Conservation (phyloP, 2,329 filamentous ascomycete genomes). For the Penicillium verrucosum region DNA sequence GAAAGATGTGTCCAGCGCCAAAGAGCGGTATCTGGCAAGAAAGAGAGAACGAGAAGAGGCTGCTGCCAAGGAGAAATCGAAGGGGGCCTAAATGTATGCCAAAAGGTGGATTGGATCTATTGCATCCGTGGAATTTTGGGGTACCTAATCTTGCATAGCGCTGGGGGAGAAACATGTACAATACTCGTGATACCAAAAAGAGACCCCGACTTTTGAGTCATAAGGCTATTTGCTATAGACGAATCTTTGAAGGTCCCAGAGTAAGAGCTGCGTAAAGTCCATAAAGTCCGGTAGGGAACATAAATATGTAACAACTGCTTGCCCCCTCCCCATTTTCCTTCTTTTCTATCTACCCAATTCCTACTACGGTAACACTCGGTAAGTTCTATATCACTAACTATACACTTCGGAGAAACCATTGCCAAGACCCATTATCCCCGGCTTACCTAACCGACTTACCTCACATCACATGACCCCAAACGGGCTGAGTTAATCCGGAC, state of each 20-base stretch:
- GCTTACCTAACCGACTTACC: constrained; percentile 1
- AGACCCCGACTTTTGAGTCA: background rate
- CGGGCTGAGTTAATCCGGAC: constrained; percentile 16
- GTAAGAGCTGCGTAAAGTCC: background rate
- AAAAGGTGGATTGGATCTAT: background rate
- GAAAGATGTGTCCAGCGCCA: constrained; percentile 57
- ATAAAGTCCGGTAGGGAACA: background rate
- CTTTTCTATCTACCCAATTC: background rate
- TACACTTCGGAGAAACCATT: constrained; percentile 1
- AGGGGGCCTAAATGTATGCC: background rate
- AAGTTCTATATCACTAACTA: background rate
- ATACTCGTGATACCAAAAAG: constrained; percentile 1
- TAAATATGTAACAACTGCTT: background rate
- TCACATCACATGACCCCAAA: constrained; percentile 6
- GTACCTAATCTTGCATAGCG: constrained; percentile 4
- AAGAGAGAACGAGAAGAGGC: constrained; percentile 53
- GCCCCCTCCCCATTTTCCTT: background rate
- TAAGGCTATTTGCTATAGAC: background rate
- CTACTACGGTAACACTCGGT: background rate
- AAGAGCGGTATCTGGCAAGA: constrained; percentile 59
- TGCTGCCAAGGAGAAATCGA: constrained; percentile 27
- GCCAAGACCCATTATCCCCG: constrained; percentile 5
- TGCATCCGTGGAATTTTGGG: background rate
- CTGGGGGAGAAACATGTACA: constrained; percentile 1
- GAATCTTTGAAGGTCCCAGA: background rate